These are phyloP conservation scores for Lithohypha guttulata DNA, from an alignment of 2,329 filamentous ascomycete species.

Conservation along the genomic window DNA sequence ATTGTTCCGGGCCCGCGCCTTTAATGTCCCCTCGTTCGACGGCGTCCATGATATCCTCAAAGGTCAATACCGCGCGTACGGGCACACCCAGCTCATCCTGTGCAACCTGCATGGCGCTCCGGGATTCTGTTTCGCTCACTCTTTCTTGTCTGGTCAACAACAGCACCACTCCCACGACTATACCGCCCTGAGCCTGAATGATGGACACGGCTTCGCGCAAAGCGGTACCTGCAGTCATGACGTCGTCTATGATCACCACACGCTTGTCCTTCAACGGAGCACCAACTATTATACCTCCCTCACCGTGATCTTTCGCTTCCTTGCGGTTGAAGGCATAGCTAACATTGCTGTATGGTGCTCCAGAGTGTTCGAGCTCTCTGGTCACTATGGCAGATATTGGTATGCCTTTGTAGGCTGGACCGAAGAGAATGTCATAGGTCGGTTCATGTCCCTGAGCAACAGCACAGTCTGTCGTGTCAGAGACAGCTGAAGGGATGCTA, in stretches of 20 bases:
- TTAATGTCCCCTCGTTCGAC: constrained; percentile 39
- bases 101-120: constrained; percentile 78
- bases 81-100: constrained; percentile 74
- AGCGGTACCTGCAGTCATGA: constrained; percentile 90
- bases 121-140: constrained; percentile 55
- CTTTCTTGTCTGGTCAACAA: constrained; percentile 62
- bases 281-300: constrained; percentile 87
- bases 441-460: constrained; percentile 32
- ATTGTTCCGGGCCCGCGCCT: constrained; percentile 51
- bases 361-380: constrained; percentile 62
- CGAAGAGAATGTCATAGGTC: constrained; percentile 66
- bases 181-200: constrained; percentile 74
- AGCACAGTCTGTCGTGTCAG: no score
- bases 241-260: constrained; percentile 88
- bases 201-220: constrained; percentile 86
- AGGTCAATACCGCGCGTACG: constrained; percentile 69
- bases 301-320: constrained; percentile 90
- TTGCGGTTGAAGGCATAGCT: constrained; percentile 93
- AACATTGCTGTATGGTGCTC: constrained; percentile 38
- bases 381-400: constrained; percentile 71
- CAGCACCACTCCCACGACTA: constrained; percentile 76
- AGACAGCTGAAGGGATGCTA: no score
- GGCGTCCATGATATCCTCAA: constrained; percentile 71
- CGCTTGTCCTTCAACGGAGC: constrained; percentile 73
- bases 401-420: constrained; percentile 91